Percentiles rank a stretch among this genome's conserved stretches.
phyloP scores from a whole-genome alignment of 2,329 filamentous ascomycete genomes.

The Fusarium marasasianum region DNA sequence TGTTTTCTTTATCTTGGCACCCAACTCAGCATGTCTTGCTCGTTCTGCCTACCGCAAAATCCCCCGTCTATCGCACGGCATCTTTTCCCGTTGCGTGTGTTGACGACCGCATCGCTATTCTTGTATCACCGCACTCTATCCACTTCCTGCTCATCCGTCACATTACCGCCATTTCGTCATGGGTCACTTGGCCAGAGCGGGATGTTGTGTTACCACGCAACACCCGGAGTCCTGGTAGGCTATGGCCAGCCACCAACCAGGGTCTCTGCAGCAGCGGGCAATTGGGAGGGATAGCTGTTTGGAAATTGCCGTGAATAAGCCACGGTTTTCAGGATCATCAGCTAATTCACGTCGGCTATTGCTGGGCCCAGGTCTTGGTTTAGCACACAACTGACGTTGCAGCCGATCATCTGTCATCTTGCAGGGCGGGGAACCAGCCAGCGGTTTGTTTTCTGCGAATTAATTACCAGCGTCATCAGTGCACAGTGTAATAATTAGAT shows the following conservation, averaged over 20 bases:
- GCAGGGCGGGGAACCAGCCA: neutral
- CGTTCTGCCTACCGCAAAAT: neutral
- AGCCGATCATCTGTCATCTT: neutral
- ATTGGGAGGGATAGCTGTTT: neutral
- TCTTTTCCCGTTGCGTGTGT: neutral
- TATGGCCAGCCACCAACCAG: neutral
- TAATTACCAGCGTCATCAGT: too few species aligned
- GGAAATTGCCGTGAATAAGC: neutral
- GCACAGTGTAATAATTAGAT: too few species aligned
- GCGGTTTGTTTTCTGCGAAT: too few species aligned
- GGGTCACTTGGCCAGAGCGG: neutral
- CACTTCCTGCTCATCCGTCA: neutral
- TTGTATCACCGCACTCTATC: too few species aligned
- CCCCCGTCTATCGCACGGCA: too few species aligned
- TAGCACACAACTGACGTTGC: neutral
- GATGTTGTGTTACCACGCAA: neutral
- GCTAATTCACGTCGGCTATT: too few species aligned
- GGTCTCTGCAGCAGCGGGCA: too few species aligned
- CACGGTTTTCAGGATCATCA: too few species aligned
- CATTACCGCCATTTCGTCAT: neutral
- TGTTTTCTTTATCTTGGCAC: neutral
- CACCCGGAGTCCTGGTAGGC: neutral
- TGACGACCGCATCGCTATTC: neutral
- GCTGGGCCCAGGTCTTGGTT: too few species aligned
- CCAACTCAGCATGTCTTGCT: neutral